Base-by-base conservation (phyloP, 2,329 filamentous ascomycete genomes). In the Helotiales sp. region DNA sequence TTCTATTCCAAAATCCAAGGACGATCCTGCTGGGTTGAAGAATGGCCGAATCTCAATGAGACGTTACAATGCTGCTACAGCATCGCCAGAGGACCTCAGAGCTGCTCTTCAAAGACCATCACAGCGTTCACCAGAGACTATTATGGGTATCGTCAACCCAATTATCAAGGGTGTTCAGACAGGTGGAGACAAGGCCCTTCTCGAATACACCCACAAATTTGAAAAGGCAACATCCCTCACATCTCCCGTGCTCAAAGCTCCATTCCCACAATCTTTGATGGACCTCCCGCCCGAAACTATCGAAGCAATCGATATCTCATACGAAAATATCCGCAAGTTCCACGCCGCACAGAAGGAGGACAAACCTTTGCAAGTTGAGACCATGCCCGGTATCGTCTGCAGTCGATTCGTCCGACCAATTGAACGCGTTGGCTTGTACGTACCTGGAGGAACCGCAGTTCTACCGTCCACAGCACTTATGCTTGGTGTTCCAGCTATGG, bases 401-500 rank as follows among this genome's bases (percentile, higher is more conserved):
- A 96, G 93, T 70, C 93, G 96, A 67, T 98, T 99, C 82, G 89
- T 90, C 13, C 87, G 96, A 22, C 91, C 96, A 0, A 98, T 99
- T 71, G 96, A 98, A 80, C 87, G 93, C 43, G 96, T 99, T n/a
- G 96, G 96, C 70, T 85, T 97, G 6, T 99, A 99, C 80, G 91
- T 99, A 17, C 96, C 96, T 6, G 96, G 96, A 65, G 96, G 96
- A 69, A 99, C 96, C 1, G 96, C 96, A 1, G 96, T 99, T n/a
- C 85, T 99, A 47, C 96, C 96, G 13, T 97, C 93, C 64, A 98
- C 96, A 7, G 96, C 96, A 2, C 90, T 99, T 72, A 99, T 99
- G 96, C 87, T 99, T 63, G 96, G 96, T 77, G 96, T 99, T 4
- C 96, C 96, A 7, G 96, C 96, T 68, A 96, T 96, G 91, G 96